A percentile compares a stretch with the other conserved stretches of the same genome.
Evolutionary conservation across 1,284 basidiomycete genomes (phyloP).

Genomic region (Apiotrichum gamsii): DNA sequence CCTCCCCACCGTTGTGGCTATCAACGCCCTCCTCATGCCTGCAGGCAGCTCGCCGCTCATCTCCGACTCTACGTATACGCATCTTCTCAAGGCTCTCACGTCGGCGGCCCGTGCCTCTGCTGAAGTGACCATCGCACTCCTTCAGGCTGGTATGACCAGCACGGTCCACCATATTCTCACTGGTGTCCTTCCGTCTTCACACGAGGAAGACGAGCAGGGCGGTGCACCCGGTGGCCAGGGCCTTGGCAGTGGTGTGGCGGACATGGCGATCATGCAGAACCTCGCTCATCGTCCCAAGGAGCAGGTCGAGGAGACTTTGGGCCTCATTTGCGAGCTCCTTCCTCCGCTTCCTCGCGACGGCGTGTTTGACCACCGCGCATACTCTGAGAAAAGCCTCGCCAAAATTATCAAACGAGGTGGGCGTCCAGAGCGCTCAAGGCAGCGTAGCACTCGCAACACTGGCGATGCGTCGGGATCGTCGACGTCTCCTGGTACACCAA

Average conservation of each 20-base stretch:
- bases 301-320: constrained; percentile 85
- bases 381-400: constrained; percentile 76
- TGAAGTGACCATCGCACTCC: constrained; percentile 71
- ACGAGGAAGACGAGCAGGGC: constrained; percentile 59
- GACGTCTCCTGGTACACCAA: constrained; percentile 22
- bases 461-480: constrained; percentile 7
- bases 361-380: constrained; percentile 82
- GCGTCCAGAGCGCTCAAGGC: constrained; percentile 16
- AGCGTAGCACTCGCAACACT: constrained; percentile 1
- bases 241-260: constrained; percentile 73
- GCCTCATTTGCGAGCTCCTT: constrained; percentile 78
- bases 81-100: constrained; percentile 76
- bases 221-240: constrained; percentile 57
- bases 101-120: constrained; percentile 79
- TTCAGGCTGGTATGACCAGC: constrained; percentile 84
- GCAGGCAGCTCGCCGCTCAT: constrained; percentile 78
- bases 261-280: constrained; percentile 97
- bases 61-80: constrained; percentile 76
- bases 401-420: constrained; percentile 29
- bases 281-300: constrained; percentile 93
- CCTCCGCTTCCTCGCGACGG: constrained; percentile 84
- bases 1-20: constrained; percentile 69
- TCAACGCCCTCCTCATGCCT: constrained; percentile 77
- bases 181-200: constrained; percentile 69
- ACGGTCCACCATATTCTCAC: constrained; percentile 90